phyloP scores from a whole-genome alignment of 805 yeast species.

The Cyberlindnera americana region DNA sequence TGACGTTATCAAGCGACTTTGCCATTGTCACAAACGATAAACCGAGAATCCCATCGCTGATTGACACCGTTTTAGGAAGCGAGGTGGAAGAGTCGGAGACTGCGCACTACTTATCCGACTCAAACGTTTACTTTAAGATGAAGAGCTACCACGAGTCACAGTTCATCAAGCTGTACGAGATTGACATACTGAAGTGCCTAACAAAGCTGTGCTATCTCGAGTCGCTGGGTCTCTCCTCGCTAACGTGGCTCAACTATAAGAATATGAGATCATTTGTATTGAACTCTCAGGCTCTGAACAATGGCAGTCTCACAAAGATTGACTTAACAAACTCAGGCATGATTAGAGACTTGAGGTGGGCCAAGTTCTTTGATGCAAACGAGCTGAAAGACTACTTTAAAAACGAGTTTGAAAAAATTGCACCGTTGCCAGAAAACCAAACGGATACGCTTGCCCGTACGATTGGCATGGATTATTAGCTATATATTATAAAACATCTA shows the following conservation, averaged over 20 bases:
- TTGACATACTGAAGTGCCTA: slow-evolving; percentile 27
- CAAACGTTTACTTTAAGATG: slow-evolving; percentile 14
- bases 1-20: slow-evolving; percentile 68
- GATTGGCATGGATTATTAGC: slow-evolving; percentile 27
- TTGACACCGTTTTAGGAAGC: slow-evolving; percentile 19
- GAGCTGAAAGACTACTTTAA: slow-evolving; percentile 20
- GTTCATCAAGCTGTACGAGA: slow-evolving; percentile 20
- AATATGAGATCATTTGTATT: slow-evolving; percentile 31
- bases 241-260: slow-evolving; percentile 45
- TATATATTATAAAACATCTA: background rate
- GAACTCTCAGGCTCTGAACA: slow-evolving; percentile 21
- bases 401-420: slow-evolving; percentile 16
- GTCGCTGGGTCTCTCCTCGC: slow-evolving; percentile 33
- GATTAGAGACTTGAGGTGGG: slow-evolving; percentile 48
- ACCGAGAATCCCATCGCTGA: slow-evolving; percentile 19
- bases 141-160: slow-evolving; percentile 20
- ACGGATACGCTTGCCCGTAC: slow-evolving; percentile 14
- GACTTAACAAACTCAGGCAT: slow-evolving; percentile 49
- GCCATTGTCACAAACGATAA: slow-evolving; percentile 32
- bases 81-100: background rate
- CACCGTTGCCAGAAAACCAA: slow-evolving; percentile 4
- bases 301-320: slow-evolving; percentile 20
- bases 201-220: slow-evolving; percentile 37
- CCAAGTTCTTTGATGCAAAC: slow-evolving; percentile 16
- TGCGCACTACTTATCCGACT: slow-evolving; percentile 20